Conservation (phyloP, 768 basidiomycete genomes). For the Pleurotus platypus region DNA sequence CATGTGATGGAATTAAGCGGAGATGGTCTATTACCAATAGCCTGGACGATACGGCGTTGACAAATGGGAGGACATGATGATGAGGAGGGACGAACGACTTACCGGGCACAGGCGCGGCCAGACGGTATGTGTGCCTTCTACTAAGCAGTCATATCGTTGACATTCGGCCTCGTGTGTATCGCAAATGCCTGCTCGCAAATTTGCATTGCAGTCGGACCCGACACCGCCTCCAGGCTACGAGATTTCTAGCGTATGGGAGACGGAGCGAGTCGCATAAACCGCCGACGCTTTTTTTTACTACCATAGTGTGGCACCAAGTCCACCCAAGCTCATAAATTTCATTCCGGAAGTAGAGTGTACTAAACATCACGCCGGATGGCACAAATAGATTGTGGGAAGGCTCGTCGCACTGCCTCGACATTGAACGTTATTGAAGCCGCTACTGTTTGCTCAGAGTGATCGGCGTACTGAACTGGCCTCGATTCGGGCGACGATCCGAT, state of each 20-base stretch:
- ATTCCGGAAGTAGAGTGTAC: not conserved
- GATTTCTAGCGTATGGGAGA: conserved; percentile 73
- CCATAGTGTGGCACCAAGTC: not conserved
- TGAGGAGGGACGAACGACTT: conserved; percentile 83
- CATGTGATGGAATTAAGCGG: not conserved
- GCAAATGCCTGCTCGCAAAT: not conserved
- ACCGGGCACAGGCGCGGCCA: conserved; percentile 89
- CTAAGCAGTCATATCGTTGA: not conserved
- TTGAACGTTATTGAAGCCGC: not conserved
- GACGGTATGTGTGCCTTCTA: conserved; percentile 50
- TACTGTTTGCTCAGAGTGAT: too few species aligned
- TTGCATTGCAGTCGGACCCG: conserved; percentile 52
- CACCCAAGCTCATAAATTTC: not conserved
- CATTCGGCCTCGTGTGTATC: not conserved
- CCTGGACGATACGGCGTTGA: conserved; percentile 84
- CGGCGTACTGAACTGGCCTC: too few species aligned
- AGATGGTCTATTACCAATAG: conserved; percentile 31
- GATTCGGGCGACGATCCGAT: not conserved
- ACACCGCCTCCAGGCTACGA: conserved; percentile 66
- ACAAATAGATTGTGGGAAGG: not conserved
- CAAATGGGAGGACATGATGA: conserved; percentile 94
- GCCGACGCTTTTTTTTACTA: not conserved
- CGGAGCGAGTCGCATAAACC: conserved; percentile 42
- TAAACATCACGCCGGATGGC: not conserved
- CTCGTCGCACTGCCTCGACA: not conserved